Conservation (phyloP, 352 stramenopile genomes). For the Phytopythium boreale region DNA sequence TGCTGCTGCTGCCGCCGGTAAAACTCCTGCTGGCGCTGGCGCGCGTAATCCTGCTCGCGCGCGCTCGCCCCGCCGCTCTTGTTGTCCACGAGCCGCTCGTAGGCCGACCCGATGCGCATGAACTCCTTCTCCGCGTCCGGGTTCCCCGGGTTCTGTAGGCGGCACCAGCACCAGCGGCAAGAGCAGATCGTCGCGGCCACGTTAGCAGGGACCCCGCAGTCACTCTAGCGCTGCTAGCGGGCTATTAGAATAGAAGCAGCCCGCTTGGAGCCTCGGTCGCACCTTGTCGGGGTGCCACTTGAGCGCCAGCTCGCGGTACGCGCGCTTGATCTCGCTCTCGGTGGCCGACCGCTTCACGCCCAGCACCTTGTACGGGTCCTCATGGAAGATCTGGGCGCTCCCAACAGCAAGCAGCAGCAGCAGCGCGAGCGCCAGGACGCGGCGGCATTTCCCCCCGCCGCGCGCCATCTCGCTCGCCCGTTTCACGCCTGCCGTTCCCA, state of each 20-base stretch:
- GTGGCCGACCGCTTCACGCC: conserved; percentile 56
- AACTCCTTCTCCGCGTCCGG: conserved; percentile 69
- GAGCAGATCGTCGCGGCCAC: background rate
- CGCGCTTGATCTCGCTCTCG: conserved; percentile 78
- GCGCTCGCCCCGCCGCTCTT: conserved; percentile 11
- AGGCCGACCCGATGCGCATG: conserved; percentile 68
- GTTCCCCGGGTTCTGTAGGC: conserved; percentile 51
- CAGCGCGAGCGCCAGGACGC: conserved; percentile 18
- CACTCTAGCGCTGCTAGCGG: background rate
- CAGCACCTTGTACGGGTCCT: conserved; percentile 78
- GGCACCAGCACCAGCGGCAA: background rate
- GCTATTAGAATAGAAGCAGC: conserved; percentile 1
- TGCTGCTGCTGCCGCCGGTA: conserved; percentile 49
- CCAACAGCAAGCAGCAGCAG: conserved; percentile 6
- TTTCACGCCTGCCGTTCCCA: background rate
- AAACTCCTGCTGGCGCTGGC: conserved; percentile 34
- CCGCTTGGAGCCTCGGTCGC: conserved; percentile 13
- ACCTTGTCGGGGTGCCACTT: conserved; percentile 92
- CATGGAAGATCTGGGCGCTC: conserved; percentile 16
- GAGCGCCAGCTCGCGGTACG: conserved; percentile 81
- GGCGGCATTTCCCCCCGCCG: background rate
- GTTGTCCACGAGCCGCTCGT: conserved; percentile 56
- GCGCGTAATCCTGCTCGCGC: conserved; percentile 8
- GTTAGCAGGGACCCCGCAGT: conserved; percentile 27
- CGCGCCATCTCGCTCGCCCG: background rate